phyloP scores from a whole-genome alignment of 257 asterid species.

The Solanum rostratum region DNA sequence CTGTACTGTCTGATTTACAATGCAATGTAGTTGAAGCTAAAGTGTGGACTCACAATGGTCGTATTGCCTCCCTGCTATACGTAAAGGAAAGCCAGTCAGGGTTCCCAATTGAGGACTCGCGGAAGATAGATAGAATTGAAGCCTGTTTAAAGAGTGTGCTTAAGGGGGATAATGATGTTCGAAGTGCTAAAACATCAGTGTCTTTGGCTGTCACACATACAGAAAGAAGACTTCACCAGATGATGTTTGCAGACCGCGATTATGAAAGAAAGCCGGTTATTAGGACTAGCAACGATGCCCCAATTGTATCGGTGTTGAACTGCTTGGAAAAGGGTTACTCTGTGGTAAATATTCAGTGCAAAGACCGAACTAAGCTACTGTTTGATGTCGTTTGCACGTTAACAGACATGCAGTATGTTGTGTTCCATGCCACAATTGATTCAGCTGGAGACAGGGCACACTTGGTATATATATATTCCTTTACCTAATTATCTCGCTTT shows the following conservation, averaged over 20 bases:
- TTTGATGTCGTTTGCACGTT: conserved; percentile 87
- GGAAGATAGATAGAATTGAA: conserved; percentile 42
- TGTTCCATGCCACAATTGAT: conserved; percentile 76
- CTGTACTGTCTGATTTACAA: conserved; percentile 51
- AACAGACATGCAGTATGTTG: conserved; percentile 84
- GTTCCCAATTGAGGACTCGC: conserved; percentile 49
- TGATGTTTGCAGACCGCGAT: conserved; percentile 94
- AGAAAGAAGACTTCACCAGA: conserved; percentile 95
- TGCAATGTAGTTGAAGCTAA: conserved; percentile 80
- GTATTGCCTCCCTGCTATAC: conserved; percentile 64
- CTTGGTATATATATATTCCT: conserved; percentile 29
- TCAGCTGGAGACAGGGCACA: conserved; percentile 51
- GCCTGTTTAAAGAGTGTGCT: conserved; percentile 61
- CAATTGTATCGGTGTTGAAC: conserved; percentile 55
- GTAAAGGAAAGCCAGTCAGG: conserved; percentile 64
- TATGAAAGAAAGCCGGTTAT: conserved; percentile 48
- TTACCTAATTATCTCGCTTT: neutral
- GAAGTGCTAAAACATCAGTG: conserved; percentile 61
- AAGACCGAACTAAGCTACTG: conserved; percentile 72
- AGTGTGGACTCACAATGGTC: conserved; percentile 93
- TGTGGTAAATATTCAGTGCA: conserved; percentile 65
- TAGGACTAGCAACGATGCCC: neutral
- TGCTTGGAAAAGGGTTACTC: conserved; percentile 80
- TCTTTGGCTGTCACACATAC: conserved; percentile 63
- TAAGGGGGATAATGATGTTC: conserved; percentile 70